Evolutionary conservation across 31 red algal genomes (phyloP).

Genomic region (Odonthalia washingtoniensis): DNA sequence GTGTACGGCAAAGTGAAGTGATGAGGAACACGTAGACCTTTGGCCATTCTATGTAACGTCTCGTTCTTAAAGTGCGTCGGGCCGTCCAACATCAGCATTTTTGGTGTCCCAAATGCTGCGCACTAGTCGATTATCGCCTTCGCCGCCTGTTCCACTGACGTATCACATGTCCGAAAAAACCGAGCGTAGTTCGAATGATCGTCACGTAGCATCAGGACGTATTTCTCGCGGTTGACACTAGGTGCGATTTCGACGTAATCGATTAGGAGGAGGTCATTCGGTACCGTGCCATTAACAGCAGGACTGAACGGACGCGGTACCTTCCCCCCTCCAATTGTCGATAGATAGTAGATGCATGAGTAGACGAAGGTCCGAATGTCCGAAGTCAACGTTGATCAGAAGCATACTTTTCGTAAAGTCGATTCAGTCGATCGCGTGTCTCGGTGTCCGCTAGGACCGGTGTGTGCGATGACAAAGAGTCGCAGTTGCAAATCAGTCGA

Average conservation of each 20-base stretch:
- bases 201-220: no score
- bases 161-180: no score
- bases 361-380: neutral
- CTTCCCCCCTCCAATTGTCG: neutral
- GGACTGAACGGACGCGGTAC: slow-evolving; percentile 12
- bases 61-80: no score
- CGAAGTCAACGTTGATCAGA: neutral
- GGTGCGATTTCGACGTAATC: neutral
- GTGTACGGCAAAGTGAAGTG: slow-evolving; percentile 8
- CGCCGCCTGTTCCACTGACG: no score
- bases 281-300: neutral
- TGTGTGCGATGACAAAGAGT: neutral
- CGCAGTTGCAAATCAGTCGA: neutral
- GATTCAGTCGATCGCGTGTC: neutral
- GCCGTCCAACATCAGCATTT: no score
- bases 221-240: neutral
- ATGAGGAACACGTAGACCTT: slow-evolving; percentile 1
- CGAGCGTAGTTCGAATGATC: no score
- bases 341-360: slow-evolving; percentile 18
- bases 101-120: no score
- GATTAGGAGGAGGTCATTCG: neutral
- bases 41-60: neutral
- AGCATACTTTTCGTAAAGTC: neutral
- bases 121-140: no score
- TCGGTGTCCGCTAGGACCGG: neutral